Percentiles rank a stretch among this genome's conserved stretches.
Evolutionary conservation across 2,329 filamentous ascomycete species (phyloP).

Genomic region (Beauveria medogensis): DNA sequence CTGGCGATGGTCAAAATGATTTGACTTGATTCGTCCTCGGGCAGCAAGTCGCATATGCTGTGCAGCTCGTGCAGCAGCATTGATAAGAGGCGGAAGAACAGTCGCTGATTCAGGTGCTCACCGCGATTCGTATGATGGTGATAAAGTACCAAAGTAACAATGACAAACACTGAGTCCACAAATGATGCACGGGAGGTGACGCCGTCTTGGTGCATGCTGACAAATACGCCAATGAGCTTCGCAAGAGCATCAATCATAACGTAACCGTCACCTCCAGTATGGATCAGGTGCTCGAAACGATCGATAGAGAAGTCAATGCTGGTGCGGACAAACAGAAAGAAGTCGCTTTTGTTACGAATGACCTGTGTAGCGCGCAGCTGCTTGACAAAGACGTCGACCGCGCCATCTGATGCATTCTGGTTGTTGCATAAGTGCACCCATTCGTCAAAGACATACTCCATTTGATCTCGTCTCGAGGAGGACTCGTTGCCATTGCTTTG

Average conservation of each 20-base stretch:
- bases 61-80: constrained; percentile 70
- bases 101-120: constrained; percentile 76
- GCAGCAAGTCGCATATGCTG: constrained; percentile 46
- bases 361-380: constrained; percentile 71
- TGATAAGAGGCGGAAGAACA: constrained; percentile 87
- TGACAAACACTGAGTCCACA: constrained; percentile 67
- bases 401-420: constrained; percentile 64
- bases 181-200: constrained; percentile 60
- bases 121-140: constrained; percentile 75
- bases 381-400: constrained; percentile 67
- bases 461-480: constrained; percentile 63
- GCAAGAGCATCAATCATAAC: constrained; percentile 70
- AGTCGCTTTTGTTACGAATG: constrained; percentile 66
- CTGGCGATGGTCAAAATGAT: constrained; percentile 65
- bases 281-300: constrained; percentile 65
- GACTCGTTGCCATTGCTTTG: constrained; percentile 40
- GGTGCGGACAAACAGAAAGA: constrained; percentile 69
- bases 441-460: constrained; percentile 93
- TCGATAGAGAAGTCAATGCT: constrained; percentile 74
- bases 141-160: constrained; percentile 75
- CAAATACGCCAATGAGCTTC: constrained; percentile 68
- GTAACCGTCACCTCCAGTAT: constrained; percentile 51
- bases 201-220: constrained; percentile 61
- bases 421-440: constrained; percentile 81
- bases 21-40: constrained; percentile 55